Base-by-base conservation (phyloP, 495 filamentous ascomycete genomes). In the Chaetomium cochliodes region DNA sequence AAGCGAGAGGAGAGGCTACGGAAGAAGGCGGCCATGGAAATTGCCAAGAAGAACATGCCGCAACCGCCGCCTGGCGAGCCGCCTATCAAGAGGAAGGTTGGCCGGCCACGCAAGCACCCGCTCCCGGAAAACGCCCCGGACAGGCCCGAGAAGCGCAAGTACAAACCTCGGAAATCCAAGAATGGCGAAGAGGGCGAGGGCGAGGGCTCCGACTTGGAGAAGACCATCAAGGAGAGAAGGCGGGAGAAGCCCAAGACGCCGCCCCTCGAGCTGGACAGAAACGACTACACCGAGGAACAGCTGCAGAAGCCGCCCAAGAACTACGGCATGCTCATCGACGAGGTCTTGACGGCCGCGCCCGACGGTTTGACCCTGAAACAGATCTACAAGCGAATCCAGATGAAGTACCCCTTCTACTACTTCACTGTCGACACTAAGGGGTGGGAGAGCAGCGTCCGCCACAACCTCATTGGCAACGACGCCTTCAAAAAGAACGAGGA, bases 371-470 rank as follows among this genome's bases (percentile, higher is more conserved):
- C 92, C 33, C 80, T 98, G 39, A 93, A 96, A 69, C 90, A 97
- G 73, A 98, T 98, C 47, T 98, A 98, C 74, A 88, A 90, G 67
- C 86, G 89, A 28, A 90, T 98, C 65, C 88, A 91, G 76, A 78
- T 88, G 70, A 90, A 89, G 69, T 97, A 96, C 70, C 96, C 94
- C 0, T 97, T 86, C 76, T 98, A 91, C 76, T 91, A 90, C 65
- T 90, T 97, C 75, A 85, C 85, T 60, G 87, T 87, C 33, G 80
- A 82, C 46, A 93, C 92, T 7, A 90, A 87, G 67, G 94, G 94
- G 16, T 98, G 94, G 94, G 93, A 97, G 71, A 97, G 92, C 67
- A 96, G 92, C 77, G 92, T 98, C 23, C 88, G 94, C 5, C 94
- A 98, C 75, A 98, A 98, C 65, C 83, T 98, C 28, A 90, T 92